A percentile compares a stretch with the other conserved stretches of the same genome.
These are phyloP conservation scores for Myriosclerotinia curreyana DNA, from an alignment of 2,329 filamentous ascomycete genomes.

Conservation along the genomic window DNA sequence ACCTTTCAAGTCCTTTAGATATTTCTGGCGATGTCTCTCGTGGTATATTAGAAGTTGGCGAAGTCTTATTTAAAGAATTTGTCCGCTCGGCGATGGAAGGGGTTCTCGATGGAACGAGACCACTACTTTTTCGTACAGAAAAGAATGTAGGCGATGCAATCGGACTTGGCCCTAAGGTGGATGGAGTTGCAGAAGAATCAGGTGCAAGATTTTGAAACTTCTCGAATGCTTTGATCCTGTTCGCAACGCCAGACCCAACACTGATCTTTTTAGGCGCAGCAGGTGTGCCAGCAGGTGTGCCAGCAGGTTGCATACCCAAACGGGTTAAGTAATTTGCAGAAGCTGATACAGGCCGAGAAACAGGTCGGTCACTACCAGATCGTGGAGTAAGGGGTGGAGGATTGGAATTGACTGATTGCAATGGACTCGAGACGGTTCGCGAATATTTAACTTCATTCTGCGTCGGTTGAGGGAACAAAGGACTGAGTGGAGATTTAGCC, in stretches of 20 bases:
- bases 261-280: conserved; percentile 68
- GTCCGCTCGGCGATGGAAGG: conserved; percentile 42
- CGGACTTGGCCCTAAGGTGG: conserved; percentile 37
- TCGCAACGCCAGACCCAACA: conserved; percentile 86
- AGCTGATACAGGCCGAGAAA: conserved; percentile 46
- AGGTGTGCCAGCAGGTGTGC: conserved; percentile 50
- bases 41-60: conserved; percentile 43
- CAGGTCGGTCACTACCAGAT: conserved; percentile 37
- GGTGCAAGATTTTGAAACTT: conserved; percentile 59
- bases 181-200: conserved; percentile 36
- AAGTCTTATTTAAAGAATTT: conserved; percentile 39
- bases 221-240: conserved; percentile 89
- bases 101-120: conserved; percentile 38
- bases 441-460: conserved; percentile 33
- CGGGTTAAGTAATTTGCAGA: conserved; percentile 54
- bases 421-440: conserved; percentile 41
- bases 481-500: conserved; percentile 76
- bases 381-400: conserved; percentile 44
- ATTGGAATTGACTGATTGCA: conserved; percentile 37
- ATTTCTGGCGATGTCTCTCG: conserved; percentile 49
- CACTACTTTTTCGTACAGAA: conserved; percentile 51
- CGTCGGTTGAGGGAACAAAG: conserved; percentile 50
- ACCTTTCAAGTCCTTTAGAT: conserved; percentile 34
- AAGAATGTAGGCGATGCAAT: conserved; percentile 54
- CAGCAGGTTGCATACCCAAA: conserved; percentile 50